Percentiles rank a stretch among this genome's conserved stretches.
Conservation (phyloP, 192 early-diverging fungal genomes). For the Coemansia sp. region DNA sequence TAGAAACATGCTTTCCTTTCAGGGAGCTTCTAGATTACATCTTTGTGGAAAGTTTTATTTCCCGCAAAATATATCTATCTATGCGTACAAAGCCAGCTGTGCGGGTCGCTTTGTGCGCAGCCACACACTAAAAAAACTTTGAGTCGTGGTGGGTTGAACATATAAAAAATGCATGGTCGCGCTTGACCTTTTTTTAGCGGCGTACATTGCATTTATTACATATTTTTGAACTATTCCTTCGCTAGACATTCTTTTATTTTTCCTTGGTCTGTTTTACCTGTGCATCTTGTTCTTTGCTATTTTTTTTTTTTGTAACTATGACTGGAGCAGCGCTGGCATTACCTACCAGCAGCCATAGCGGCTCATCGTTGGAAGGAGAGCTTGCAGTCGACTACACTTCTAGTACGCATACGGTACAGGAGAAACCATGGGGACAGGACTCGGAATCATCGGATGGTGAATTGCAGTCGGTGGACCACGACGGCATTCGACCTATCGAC, state of each 20-base stretch:
- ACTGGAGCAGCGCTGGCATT: not conserved
- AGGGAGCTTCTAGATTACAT: no score
- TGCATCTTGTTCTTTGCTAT: not conserved
- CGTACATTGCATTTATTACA: not conserved
- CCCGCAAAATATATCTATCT: no score
- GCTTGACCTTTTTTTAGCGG: not conserved
- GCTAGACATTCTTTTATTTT: not conserved
- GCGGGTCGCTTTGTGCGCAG: no score
- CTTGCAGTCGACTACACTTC: not conserved
- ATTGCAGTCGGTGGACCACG: not conserved
- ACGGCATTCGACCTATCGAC: conserved; percentile 15
- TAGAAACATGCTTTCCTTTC: no score
- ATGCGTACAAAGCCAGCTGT: no score
- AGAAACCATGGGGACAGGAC: not conserved
- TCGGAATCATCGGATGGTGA: not conserved
- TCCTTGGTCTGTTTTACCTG: not conserved
- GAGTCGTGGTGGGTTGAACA: not conserved
- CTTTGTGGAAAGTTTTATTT: no score
- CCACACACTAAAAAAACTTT: no score
- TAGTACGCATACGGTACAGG: not conserved
- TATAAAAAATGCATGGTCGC: not conserved
- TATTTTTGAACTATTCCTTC: not conserved
- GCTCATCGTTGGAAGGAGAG: not conserved
- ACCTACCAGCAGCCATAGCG: not conserved
- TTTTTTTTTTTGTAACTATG: not conserved